phyloP scores from a whole-genome alignment of 2,329 filamentous ascomycete genomes.

The Sclerotinia sclerotiorum region DNA sequence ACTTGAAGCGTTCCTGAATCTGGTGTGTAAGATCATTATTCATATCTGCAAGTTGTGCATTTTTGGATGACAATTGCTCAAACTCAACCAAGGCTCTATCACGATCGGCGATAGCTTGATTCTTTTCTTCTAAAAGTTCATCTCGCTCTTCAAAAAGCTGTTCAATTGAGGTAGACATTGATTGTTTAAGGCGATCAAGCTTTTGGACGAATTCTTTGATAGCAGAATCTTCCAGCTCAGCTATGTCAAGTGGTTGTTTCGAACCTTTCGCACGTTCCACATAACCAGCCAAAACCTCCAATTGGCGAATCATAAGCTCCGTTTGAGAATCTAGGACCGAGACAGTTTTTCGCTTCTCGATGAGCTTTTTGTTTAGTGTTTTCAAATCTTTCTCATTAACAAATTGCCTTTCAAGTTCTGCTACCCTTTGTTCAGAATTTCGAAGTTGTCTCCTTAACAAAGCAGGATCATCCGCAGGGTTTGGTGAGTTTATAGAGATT shows the following conservation, averaged over 20 bases:
- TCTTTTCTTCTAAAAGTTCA: constrained; percentile 80
- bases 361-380: constrained; percentile 79
- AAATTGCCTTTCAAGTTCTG: constrained; percentile 82
- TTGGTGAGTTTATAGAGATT: constrained; percentile 57
- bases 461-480: constrained; percentile 62
- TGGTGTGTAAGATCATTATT: constrained; percentile 94
- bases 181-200: constrained; percentile 60
- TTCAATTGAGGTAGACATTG: constrained; percentile 58
- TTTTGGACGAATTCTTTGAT: constrained; percentile 88
- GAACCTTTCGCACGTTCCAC: constrained; percentile 83
- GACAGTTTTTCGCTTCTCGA: constrained; percentile 94
- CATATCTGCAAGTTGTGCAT: constrained; percentile 88
- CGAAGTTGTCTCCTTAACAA: constrained; percentile 74
- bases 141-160: constrained; percentile 70
- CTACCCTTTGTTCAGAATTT: constrained; percentile 78
- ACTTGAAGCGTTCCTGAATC: constrained; percentile 91
- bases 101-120: constrained; percentile 77
- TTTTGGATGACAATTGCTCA: constrained; percentile 90
- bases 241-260: constrained; percentile 75
- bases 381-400: constrained; percentile 50
- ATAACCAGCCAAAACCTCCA: constrained; percentile 86
- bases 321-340: constrained; percentile 91
- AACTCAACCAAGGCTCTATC: constrained; percentile 95
- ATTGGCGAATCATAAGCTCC: constrained; percentile 89
- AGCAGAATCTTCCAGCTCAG: constrained; percentile 81